phyloP scores from a whole-genome alignment of 1,284 basidiomycete genomes.

The Irpex sp. region DNA sequence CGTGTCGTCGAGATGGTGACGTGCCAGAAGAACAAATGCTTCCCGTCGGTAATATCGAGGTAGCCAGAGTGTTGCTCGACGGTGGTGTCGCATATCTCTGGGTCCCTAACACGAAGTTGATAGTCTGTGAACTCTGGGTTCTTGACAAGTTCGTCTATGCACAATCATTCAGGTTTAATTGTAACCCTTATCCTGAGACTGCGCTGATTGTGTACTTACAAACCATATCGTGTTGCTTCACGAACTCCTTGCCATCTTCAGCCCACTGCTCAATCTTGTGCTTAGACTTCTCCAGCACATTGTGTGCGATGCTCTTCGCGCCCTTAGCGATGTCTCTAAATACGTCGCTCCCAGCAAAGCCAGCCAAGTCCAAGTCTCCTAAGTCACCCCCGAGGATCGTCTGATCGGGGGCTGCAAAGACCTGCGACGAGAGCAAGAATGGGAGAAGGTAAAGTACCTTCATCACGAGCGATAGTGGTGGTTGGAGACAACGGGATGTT shows the following conservation, averaged over 20 bases:
- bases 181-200: no score
- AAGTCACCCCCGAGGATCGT: slow-evolving; percentile 24
- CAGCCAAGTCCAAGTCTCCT: slow-evolving; percentile 15
- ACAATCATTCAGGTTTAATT: neutral
- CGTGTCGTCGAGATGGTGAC: slow-evolving; percentile 20
- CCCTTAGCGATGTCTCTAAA: slow-evolving; percentile 28
- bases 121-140: slow-evolving; percentile 69
- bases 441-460: slow-evolving; percentile 18
- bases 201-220: slow-evolving; percentile 37
- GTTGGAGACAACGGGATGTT: neutral
- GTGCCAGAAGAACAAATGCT: slow-evolving; percentile 86
- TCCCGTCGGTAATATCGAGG: slow-evolving; percentile 80
- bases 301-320: slow-evolving; percentile 25
- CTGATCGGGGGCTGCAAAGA: slow-evolving; percentile 26
- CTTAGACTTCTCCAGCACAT: slow-evolving; percentile 30
- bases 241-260: slow-evolving; percentile 56
- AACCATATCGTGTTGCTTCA: slow-evolving; percentile 55
- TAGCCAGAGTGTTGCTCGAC: slow-evolving; percentile 90
- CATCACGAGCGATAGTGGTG: slow-evolving; percentile 18
- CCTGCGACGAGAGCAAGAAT: slow-evolving; percentile 16
- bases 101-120: slow-evolving; percentile 66
- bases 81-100: slow-evolving; percentile 73
- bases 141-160: slow-evolving; percentile 66
- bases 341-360: slow-evolving; percentile 8
- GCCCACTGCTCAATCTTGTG: slow-evolving; percentile 47